Evolutionary conservation across 2,329 filamentous ascomycete genomes (phyloP).

Genomic region (Lachnellula hyalina): DNA sequence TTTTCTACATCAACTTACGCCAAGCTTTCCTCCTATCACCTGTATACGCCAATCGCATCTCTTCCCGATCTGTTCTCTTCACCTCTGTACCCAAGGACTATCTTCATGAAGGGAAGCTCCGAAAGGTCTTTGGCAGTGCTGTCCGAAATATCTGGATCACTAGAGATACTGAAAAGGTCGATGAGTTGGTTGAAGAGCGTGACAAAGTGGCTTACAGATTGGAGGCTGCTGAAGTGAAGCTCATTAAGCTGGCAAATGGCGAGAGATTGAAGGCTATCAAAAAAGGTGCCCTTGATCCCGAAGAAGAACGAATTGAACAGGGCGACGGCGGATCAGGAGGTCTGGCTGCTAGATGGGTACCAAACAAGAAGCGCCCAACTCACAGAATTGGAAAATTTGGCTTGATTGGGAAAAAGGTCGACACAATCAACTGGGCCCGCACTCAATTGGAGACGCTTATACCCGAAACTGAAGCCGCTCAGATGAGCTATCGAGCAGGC

Average conservation of each 20-base stretch:
- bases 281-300: conserved; percentile 45
- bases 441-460: conserved; percentile 70
- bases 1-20: conserved; percentile 88
- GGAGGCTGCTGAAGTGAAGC: conserved; percentile 79
- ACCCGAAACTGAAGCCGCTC: conserved; percentile 63
- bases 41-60: conserved; percentile 77
- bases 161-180: conserved; percentile 69
- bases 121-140: conserved; percentile 74
- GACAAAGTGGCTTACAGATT: conserved; percentile 75
- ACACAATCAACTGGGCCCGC: conserved; percentile 89
- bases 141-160: conserved; percentile 83
- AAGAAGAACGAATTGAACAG: conserved; percentile 40
- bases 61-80: conserved; percentile 85
- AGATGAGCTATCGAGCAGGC: conserved; percentile 60
- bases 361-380: conserved; percentile 66
- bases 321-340: conserved; percentile 63
- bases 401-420: conserved; percentile 79
- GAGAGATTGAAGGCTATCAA: conserved; percentile 63
- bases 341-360: conserved; percentile 70
- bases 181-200: conserved; percentile 75
- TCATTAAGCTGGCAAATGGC: conserved; percentile 74
- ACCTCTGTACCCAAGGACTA: conserved; percentile 77
- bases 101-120: conserved; percentile 69
- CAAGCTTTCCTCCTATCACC: conserved; percentile 89
- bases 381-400: conserved; percentile 66